Evolutionary conservation across 2,329 filamentous ascomycete genomes (phyloP).

Genomic region (Ampelomyces quisqualis): DNA sequence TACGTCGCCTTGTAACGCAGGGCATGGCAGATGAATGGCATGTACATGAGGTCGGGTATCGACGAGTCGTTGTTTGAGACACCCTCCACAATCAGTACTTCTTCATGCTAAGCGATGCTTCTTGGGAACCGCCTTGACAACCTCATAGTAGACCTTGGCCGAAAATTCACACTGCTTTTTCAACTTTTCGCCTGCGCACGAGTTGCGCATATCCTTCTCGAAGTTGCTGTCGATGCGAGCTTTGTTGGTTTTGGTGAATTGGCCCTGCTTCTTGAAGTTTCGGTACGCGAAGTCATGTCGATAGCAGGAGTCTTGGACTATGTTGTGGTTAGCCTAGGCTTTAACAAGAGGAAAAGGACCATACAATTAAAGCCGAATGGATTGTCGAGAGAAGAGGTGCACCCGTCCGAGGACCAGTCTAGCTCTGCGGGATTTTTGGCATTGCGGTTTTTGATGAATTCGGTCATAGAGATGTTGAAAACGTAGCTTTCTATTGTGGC

Average conservation of each 20-base stretch:
- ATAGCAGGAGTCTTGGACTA: constrained; percentile 36
- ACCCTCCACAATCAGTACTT: constrained; percentile 3
- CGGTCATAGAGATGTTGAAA: constrained; percentile 47
- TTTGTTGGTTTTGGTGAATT: constrained; percentile 45
- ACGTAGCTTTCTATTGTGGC: constrained; percentile 50
- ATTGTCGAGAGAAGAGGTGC: constrained; percentile 37
- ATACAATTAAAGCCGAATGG: constrained; percentile 37
- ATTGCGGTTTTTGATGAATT: constrained; percentile 49
- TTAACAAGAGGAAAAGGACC: background rate
- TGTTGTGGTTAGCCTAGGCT: background rate
- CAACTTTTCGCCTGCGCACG: constrained; percentile 29
- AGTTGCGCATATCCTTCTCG: constrained; percentile 39
- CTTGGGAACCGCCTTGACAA: constrained; percentile 31
- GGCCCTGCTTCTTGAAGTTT: constrained; percentile 54
- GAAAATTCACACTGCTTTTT: constrained; percentile 23
- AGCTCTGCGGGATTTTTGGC: constrained; percentile 41
- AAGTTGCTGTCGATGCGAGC: constrained; percentile 54
- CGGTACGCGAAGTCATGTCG: constrained; percentile 58
- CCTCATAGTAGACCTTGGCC: constrained; percentile 40
- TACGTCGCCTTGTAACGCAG: too few relatives aligned
- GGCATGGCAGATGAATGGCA: too few relatives aligned
- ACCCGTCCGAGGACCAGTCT: constrained; percentile 43
- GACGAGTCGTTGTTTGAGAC: too few relatives aligned
- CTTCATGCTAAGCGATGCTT: too few relatives aligned
- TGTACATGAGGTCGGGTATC: too few relatives aligned